A percentile compares a stretch with the other conserved stretches of the same genome.
These are phyloP conservation scores for Aspergillus versicolor DNA, from an alignment of 2,329 filamentous ascomycete genomes.

Conservation along the genomic window DNA sequence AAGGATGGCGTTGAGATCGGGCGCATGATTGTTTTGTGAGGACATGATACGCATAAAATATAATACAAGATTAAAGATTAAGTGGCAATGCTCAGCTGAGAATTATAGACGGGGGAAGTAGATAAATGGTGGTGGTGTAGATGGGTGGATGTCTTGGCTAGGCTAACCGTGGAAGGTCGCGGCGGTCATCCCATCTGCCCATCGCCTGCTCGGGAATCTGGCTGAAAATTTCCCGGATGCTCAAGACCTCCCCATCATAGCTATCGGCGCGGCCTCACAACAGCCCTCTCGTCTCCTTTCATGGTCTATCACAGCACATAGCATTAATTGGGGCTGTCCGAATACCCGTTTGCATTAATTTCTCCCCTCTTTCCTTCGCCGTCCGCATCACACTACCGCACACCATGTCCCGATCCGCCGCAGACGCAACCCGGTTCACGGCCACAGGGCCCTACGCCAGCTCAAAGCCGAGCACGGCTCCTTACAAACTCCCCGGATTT, in stretches of 20 bases:
- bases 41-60: slow-evolving; percentile 12
- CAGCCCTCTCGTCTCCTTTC: neutral
- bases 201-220: neutral
- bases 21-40: slow-evolving; percentile 24
- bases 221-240: slow-evolving; percentile 21
- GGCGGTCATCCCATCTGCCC: slow-evolving; percentile 3
- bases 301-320: neutral
- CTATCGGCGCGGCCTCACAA: slow-evolving; percentile 2
- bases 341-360: neutral
- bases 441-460: slow-evolving; percentile 51
- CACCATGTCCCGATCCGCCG: slow-evolving; percentile 48
- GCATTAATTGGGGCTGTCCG: neutral
- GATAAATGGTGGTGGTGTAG: neutral
- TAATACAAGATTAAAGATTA: neutral
- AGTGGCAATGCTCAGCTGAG: neutral
- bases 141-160: slow-evolving; percentile 1
- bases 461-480: slow-evolving; percentile 37
- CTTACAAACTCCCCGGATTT: slow-evolving; percentile 34
- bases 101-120: neutral
- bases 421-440: slow-evolving; percentile 52
- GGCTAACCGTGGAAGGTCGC: neutral
- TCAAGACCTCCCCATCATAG: slow-evolving; percentile 3
- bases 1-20: slow-evolving; percentile 44
- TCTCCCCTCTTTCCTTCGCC: neutral
- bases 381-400: neutral